Percentiles rank a stretch among this genome's conserved stretches.
Conservation (phyloP, 2,329 filamentous ascomycete genomes). For the Mariannaea elegans region DNA sequence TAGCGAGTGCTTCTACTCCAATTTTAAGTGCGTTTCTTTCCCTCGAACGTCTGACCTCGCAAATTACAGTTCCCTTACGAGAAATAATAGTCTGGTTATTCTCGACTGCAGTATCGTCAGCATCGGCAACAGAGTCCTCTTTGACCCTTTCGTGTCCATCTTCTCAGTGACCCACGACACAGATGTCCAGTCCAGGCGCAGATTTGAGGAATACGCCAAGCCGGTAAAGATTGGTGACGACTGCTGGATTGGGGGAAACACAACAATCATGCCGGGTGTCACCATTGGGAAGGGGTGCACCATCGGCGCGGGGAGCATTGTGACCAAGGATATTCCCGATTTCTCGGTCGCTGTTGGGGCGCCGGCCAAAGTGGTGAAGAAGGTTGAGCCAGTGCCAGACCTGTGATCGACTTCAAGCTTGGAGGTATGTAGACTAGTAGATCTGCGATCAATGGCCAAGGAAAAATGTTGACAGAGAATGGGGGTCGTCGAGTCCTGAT, state of each 20-base stretch:
- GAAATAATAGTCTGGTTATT: slow-evolving; percentile 58
- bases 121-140: slow-evolving; percentile 74
- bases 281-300: slow-evolving; percentile 61
- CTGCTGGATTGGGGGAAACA: slow-evolving; percentile 62
- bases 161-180: slow-evolving; percentile 74
- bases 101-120: slow-evolving; percentile 75
- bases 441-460: neutral
- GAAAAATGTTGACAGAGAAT: neutral
- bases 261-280: slow-evolving; percentile 59
- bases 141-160: slow-evolving; percentile 76
- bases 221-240: slow-evolving; percentile 60
- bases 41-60: no score
- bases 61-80: no score
- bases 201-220: slow-evolving; percentile 54
- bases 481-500: no score
- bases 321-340: slow-evolving; percentile 57
- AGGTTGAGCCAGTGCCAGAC: slow-evolving; percentile 50
- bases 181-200: slow-evolving; percentile 59
- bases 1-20: slow-evolving; percentile 68
- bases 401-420: slow-evolving; percentile 19
- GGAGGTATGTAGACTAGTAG: neutral
- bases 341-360: slow-evolving; percentile 57
- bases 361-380: slow-evolving; percentile 58
- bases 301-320: slow-evolving; percentile 58
- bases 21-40: slow-evolving; percentile 46